Evolutionary conservation across 768 basidiomycete species (phyloP), one percentile per base, ranked within the genome.

Genomic region (Tricholomella constricta): DNA sequence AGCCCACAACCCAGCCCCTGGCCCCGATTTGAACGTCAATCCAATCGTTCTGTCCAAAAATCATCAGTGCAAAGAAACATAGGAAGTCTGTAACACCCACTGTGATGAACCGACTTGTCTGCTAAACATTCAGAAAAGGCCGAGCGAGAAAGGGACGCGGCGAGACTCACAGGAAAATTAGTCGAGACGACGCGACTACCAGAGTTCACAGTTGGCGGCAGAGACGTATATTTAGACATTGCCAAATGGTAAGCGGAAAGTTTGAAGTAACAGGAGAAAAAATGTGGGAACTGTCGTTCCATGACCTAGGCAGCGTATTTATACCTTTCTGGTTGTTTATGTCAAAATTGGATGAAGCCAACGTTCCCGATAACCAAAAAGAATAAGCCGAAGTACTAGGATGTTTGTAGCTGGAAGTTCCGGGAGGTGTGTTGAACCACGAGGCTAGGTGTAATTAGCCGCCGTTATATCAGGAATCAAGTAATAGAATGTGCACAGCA

Each of bases 1-100:
- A 17, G 15, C 56, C 56, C 4, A 48, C 17, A 9, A 57, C 51
- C 56, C 56, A 57, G 25, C 56, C 51, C 29, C 47, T 48, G 5
- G 51, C 41, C 34, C 45, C 47, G 2, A 57, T 23, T 14, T 45
- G 29, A 6, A 56, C 55, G 38, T 43, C 22, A 10, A 56, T 47
- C 20, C 37, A 36, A 12, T 56, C 51, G 29, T 56, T 56, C 55
- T 56, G 34, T 44, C 7, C 29, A 49, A 36, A 11, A 10, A 22
- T 27, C 34, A n/a, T 27, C 29, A 45, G 17, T 14, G 22, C 12
- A n/a, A 44, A 20, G 14, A 19, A 27, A 6, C 3, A 17, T 14
- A 34, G 4, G 4, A 20, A 3, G 19, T 31, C 12, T 17, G 26
- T 17, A n/a, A n/a, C n/a, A n/a, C n/a, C n/a, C n/a, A n/a, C n/a